These are phyloP conservation scores for Naematelia encephala DNA, from an alignment of 768 basidiomycete genomes.

Conservation along the genomic window DNA sequence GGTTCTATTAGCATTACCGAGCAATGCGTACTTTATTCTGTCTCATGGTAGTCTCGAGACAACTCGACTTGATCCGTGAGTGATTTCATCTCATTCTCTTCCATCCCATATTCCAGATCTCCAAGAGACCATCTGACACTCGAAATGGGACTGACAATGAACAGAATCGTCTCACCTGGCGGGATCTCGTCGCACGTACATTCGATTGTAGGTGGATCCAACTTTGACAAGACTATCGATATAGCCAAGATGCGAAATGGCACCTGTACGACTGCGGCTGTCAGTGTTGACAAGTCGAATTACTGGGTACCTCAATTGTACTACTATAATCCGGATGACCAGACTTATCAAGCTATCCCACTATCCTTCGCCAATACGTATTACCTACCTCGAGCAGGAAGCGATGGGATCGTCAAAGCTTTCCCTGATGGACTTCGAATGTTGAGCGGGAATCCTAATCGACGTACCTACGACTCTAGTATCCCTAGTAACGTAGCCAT, in stretches of 20 bases:
- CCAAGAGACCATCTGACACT: no score
- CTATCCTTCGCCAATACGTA: slow-evolving; percentile 46
- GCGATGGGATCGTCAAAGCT: slow-evolving; percentile 45
- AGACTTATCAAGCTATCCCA: slow-evolving; percentile 43
- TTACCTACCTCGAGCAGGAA: slow-evolving; percentile 48
- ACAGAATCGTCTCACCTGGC: slow-evolving; percentile 40
- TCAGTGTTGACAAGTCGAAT: slow-evolving; percentile 50
- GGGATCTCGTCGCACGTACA: slow-evolving; percentile 44
- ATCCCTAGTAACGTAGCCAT: slow-evolving; percentile 47
- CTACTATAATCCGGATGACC: slow-evolving; percentile 47
- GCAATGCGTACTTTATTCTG: slow-evolving; percentile 47
- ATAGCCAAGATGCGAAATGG: slow-evolving; percentile 22
- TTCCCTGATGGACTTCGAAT: slow-evolving; percentile 53
- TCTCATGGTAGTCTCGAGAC: slow-evolving; percentile 40
- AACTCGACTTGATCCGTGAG: slow-evolving; percentile 49
- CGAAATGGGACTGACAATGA: no score
- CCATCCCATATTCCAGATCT: no score
- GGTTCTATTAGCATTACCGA: slow-evolving; percentile 20
- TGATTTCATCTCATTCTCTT: no score
- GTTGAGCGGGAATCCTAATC: slow-evolving; percentile 50
- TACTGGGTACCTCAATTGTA: slow-evolving; percentile 52
- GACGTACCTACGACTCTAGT: slow-evolving; percentile 42
- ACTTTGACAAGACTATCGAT: slow-evolving; percentile 36
- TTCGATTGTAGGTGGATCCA: slow-evolving; percentile 51
- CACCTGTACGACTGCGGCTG: slow-evolving; percentile 49